Base-by-base conservation (phyloP, 2,329 filamentous ascomycete genomes). In the Rhynchosporium agropyri region DNA sequence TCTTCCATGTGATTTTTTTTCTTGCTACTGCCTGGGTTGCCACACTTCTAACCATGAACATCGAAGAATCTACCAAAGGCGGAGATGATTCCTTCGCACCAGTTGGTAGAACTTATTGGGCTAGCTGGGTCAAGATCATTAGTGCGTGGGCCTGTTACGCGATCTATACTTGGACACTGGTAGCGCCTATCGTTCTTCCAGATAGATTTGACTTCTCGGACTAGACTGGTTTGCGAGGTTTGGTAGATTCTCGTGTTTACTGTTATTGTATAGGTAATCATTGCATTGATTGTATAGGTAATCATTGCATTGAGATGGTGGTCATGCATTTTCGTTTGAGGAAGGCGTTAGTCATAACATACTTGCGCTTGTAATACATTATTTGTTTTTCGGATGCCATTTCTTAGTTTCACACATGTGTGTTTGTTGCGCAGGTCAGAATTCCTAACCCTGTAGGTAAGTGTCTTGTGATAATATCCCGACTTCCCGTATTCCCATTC, bases 51-150 rank as follows among this genome's bases (percentile, higher is more conserved):
- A 91, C 89, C 1, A 90, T 93, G 79, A 90, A 91, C 72, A 85
- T 90, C 65, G 84, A 89, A 8, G 83, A 87, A 66, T 79, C 80
- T 48, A 85, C 86, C 63, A 81, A 84, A 60, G 83, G 86, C 9
- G 28, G 42, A 6, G 9, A 58, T 55, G 88, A 92, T 71, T 89
- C 93, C 73, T 98, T 99, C 77, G 91, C 92, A 1, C 91, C 94
- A 0, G 94, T 99, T 3, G 95, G 95, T 26, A 84, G 95, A 63
- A 98, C 94, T 4, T 96, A 98, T 77, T 96, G 92, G 85, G 95
- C 95, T 38, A 97, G 92, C 74, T 99, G 96, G 95, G 92, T 97
- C 70, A 99, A 99, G 86, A 98, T 99, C 76, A 88, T 97, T 60
- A 96, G 93, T 77, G 89, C 94, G 20, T 99, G 95, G 95, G 88